phyloP scores from a whole-genome alignment of 306 rosid species.

The Argentina anserina region DNA sequence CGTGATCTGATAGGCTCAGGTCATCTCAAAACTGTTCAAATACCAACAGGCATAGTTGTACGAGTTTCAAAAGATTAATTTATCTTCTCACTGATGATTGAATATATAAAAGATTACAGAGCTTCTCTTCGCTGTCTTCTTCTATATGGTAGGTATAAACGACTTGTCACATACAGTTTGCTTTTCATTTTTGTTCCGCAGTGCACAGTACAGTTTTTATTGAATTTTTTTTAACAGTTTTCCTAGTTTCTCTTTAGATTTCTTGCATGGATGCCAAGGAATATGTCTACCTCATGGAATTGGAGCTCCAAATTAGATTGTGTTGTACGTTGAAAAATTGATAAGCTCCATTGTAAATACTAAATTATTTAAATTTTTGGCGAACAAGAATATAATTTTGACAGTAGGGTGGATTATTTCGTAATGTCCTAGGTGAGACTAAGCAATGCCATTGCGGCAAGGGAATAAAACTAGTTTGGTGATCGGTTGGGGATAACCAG shows the following conservation, averaged over 20 bases:
- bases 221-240: not conserved
- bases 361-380: not conserved
- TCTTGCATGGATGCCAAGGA: not conserved
- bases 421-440: not conserved
- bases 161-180: not conserved
- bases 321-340: not conserved
- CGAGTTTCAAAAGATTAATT: slow-evolving; percentile 64
- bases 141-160: slow-evolving; percentile 17
- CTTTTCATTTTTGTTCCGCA: slow-evolving; percentile 22
- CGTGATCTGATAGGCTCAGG: slow-evolving; percentile 94
- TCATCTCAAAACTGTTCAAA: slow-evolving; percentile 54
- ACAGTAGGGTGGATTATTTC: not conserved
- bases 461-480: not conserved
- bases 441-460: not conserved
- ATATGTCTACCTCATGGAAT: not conserved
- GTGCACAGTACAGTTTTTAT: not conserved
- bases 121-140: slow-evolving; percentile 16
- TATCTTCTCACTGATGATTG: slow-evolving; percentile 8
- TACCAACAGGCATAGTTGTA: slow-evolving; percentile 69
- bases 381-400: not conserved
- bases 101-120: slow-evolving; percentile 6
- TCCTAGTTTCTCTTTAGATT: no score
- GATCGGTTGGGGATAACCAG: not conserved
- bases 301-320: not conserved
- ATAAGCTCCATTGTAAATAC: not conserved